These are phyloP conservation scores for Dryas octopetala DNA, from an alignment of 306 rosid genomes.

Conservation along the genomic window DNA sequence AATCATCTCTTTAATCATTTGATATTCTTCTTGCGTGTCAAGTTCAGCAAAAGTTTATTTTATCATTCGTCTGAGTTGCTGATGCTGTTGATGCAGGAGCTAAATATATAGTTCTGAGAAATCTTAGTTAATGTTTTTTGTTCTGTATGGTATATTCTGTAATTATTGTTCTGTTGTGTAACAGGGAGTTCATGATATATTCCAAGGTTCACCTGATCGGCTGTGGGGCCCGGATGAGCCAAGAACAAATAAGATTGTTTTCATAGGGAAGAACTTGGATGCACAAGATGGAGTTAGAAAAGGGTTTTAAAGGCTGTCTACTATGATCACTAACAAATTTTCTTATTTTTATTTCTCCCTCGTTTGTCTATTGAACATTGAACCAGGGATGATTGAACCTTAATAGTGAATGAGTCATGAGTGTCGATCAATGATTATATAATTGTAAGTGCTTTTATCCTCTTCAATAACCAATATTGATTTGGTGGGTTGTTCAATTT, in stretches of 20 bases:
- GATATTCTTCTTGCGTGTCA: constrained; percentile 3
- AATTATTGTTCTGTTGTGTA: constrained; percentile 7
- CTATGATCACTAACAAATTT: constrained; percentile 32
- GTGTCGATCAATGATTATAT: too few relatives aligned
- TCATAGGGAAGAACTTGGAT: constrained; percentile 88
- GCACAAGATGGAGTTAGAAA: constrained; percentile 69
- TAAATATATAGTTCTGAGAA: background rate
- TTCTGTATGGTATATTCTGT: background rate
- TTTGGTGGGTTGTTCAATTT: background rate
- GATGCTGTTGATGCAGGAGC: background rate
- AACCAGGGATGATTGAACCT: background rate
- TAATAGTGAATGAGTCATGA: too few relatives aligned
- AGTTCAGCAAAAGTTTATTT: background rate
- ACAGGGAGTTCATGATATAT: constrained; percentile 98
- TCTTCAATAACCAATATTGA: background rate
- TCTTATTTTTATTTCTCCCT: background rate
- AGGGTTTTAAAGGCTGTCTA: constrained; percentile 78
- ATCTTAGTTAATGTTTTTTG: background rate
- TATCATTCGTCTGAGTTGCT: background rate
- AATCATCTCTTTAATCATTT: background rate
- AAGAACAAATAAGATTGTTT: constrained; percentile 84
- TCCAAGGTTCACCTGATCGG: constrained; percentile 97
- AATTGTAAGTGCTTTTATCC: background rate
- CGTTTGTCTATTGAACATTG: background rate
- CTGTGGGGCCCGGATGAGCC: constrained; percentile 81